Conservation (phyloP, 306 rosid species). For the Acacia acuminata region DNA sequence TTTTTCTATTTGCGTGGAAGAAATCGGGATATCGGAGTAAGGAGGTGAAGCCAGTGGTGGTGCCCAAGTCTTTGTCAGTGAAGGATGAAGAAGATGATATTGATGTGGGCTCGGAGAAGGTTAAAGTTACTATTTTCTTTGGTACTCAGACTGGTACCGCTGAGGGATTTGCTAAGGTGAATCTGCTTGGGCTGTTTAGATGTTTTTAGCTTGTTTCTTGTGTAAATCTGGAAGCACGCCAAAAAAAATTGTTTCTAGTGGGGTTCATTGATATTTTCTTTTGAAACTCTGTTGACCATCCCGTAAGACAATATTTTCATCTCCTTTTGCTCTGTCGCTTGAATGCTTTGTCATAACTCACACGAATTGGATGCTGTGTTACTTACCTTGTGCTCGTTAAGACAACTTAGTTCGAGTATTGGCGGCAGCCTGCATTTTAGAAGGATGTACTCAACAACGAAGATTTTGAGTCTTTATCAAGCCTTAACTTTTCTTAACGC, state of each 20-base stretch:
- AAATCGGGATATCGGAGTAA: slow-evolving; percentile 70
- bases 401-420: background rate
- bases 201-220: background rate
- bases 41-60: slow-evolving; percentile 54
- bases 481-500: background rate
- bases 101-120: slow-evolving; percentile 59
- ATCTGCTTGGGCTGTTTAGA: background rate
- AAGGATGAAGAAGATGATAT: slow-evolving; percentile 65
- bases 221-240: background rate
- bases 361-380: background rate
- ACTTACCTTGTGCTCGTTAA: background rate
- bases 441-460: background rate
- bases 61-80: slow-evolving; percentile 43
- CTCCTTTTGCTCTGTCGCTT: background rate
- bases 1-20: slow-evolving; percentile 63
- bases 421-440: background rate
- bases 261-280: background rate
- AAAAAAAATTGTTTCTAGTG: background rate
- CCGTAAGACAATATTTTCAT: background rate
- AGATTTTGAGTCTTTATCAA: background rate
- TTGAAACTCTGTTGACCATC: background rate
- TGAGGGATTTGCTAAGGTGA: slow-evolving; percentile 88
- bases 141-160: slow-evolving; percentile 96
- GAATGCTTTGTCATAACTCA: background rate
- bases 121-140: slow-evolving; percentile 64